phyloP scores from a whole-genome alignment of 805 yeast species.

The Candida glaebosa region DNA sequence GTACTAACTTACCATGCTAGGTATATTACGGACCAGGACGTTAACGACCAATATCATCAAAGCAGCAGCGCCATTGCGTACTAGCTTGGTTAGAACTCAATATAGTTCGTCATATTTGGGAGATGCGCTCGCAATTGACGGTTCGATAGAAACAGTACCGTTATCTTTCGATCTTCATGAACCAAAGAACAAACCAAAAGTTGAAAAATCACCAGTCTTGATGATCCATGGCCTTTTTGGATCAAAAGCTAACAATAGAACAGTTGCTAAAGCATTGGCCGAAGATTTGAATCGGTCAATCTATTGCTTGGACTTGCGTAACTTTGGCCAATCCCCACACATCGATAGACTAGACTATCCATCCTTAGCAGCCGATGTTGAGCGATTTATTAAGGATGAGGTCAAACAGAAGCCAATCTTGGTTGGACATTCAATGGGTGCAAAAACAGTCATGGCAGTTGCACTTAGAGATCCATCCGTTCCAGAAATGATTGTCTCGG shows the following conservation, averaged over 20 bases:
- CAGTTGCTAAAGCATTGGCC: slow-evolving; percentile 64
- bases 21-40: neutral
- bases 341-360: slow-evolving; percentile 68
- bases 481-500: slow-evolving; percentile 62
- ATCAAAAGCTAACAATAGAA: slow-evolving; percentile 70
- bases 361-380: slow-evolving; percentile 83
- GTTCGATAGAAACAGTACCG: slow-evolving; percentile 47
- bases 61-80: neutral
- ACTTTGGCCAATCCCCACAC: slow-evolving; percentile 93
- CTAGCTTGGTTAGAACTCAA: neutral
- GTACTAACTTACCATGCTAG: neutral
- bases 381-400: slow-evolving; percentile 51
- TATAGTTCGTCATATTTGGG: slow-evolving; percentile 20
- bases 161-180: slow-evolving; percentile 51
- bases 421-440: slow-evolving; percentile 90
- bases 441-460: slow-evolving; percentile 87
- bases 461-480: slow-evolving; percentile 64
- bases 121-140: slow-evolving; percentile 29
- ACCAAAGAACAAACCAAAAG: slow-evolving; percentile 18
- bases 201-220: slow-evolving; percentile 57
- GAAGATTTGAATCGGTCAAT: slow-evolving; percentile 51
- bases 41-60: neutral
- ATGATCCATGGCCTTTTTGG: slow-evolving; percentile 92
- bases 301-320: slow-evolving; percentile 73
- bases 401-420: slow-evolving; percentile 51